Evolutionary conservation across 2,329 filamentous ascomycete genomes (phyloP).

Genomic region (Curvularia lunata): DNA sequence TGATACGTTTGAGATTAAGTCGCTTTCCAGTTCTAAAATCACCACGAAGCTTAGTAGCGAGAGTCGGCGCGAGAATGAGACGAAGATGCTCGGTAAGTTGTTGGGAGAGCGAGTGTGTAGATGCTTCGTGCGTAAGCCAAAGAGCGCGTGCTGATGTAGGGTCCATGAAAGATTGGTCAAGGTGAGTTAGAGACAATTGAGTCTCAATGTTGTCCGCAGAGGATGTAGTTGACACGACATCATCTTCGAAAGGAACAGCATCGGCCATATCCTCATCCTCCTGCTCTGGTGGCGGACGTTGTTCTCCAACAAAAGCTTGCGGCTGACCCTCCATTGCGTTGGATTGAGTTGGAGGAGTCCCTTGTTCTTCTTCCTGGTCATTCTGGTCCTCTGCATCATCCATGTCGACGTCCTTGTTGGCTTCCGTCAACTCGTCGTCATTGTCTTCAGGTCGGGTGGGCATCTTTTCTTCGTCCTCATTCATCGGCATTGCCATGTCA

Average conservation of each 20-base stretch:
- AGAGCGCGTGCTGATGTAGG: constrained; percentile 70
- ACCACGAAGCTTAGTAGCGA: constrained; percentile 93
- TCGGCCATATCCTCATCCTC: constrained; percentile 52
- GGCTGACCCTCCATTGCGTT: constrained; percentile 44
- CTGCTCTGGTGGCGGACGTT: constrained; percentile 42
- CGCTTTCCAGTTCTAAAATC: constrained; percentile 97
- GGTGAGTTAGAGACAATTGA: constrained; percentile 75
- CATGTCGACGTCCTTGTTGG: constrained; percentile 50
- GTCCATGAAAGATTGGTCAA: constrained; percentile 55
- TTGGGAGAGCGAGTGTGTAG: constrained; percentile 84
- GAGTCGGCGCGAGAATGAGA: constrained; percentile 90
- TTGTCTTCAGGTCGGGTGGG: constrained; percentile 44
- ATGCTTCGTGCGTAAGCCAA: constrained; percentile 84
- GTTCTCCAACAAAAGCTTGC: constrained; percentile 55
- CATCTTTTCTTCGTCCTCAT: constrained; percentile 55
- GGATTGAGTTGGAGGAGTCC: constrained; percentile 35
- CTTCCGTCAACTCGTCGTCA: constrained; percentile 33
- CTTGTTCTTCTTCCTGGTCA: constrained; percentile 30
- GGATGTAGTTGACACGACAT: constrained; percentile 36
- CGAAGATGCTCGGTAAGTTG: constrained; percentile 93
- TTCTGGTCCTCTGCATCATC: constrained; percentile 47
- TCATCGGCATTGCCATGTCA: constrained; percentile 80
- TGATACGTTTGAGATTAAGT: constrained; percentile 99
- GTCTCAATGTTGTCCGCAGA: constrained; percentile 57
- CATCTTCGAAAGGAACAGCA: constrained; percentile 44